phyloP scores from a whole-genome alignment of 2,329 filamentous ascomycete genomes.

The Aspergillus fischeri region DNA sequence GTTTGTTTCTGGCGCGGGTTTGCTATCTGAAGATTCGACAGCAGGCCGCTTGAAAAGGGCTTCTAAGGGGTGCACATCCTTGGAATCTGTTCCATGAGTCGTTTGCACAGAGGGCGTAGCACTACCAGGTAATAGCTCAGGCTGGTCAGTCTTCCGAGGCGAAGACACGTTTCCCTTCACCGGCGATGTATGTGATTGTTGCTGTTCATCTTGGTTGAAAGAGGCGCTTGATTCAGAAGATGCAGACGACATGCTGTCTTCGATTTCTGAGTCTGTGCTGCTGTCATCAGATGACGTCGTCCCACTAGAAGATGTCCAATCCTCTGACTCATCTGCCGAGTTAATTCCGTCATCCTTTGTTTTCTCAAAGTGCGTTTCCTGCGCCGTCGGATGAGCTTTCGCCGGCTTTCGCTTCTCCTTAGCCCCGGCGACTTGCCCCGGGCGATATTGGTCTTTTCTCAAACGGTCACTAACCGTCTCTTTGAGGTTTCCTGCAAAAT shows the following conservation, averaged over 20 bases:
- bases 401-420: constrained; percentile 25
- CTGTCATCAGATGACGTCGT: constrained; percentile 25
- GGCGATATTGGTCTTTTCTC: constrained; percentile 26
- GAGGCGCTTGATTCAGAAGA: constrained; percentile 26
- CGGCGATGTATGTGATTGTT: not conserved
- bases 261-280: constrained; percentile 22
- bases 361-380: constrained; percentile 6
- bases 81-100: constrained; percentile 37
- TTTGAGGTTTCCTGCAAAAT: constrained; percentile 71
- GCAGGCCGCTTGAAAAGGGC: constrained; percentile 79
- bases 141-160: not conserved
- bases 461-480: constrained; percentile 28
- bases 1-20: constrained; percentile 41
- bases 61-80: constrained; percentile 76
- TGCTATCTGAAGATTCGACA: constrained; percentile 32
- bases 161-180: constrained; percentile 7
- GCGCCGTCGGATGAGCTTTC: constrained; percentile 8
- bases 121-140: constrained; percentile 1
- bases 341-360: constrained; percentile 11
- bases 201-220: constrained; percentile 19
- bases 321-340: constrained; percentile 23
- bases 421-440: constrained; percentile 27
- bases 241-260: constrained; percentile 19
- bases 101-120: constrained; percentile 1
- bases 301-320: constrained; percentile 37